Conservation (phyloP, 2,329 filamentous ascomycete genomes). For the Colletotrichum orbiculare region DNA sequence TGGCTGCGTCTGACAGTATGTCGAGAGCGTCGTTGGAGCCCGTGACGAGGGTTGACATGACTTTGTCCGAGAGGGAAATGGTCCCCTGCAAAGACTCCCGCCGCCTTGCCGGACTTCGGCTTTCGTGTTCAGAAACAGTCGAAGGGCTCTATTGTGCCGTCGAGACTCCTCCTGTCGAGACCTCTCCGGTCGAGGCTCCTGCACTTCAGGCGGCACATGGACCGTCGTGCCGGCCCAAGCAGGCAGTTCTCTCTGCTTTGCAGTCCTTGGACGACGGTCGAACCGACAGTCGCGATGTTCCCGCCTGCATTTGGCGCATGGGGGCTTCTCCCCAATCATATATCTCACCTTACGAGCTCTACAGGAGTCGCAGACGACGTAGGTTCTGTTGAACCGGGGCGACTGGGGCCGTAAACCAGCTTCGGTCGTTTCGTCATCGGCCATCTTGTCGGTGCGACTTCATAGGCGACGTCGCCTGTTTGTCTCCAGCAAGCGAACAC, state of each 20-base stretch:
- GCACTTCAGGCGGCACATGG: not conserved
- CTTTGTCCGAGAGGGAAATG: conserved; percentile 7
- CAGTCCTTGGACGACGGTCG: conserved; percentile 21
- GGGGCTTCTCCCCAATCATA: conserved; percentile 33
- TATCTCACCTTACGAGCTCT: conserved; percentile 32
- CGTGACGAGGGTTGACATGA: conserved; percentile 20
- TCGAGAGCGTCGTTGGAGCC: conserved; percentile 24
- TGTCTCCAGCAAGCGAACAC: too few species aligned
- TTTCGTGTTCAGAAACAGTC: not conserved
- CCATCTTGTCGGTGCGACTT: not conserved
- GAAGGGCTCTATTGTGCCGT: not conserved
- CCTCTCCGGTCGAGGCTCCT: not conserved
- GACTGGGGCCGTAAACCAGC: not conserved
- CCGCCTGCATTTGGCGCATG: conserved; percentile 33
- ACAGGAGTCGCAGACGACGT: conserved; percentile 35
- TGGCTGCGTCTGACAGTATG: conserved; percentile 20
- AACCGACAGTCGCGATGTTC: conserved; percentile 35
- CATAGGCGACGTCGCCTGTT: too few species aligned
- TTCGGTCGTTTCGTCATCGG: not conserved
- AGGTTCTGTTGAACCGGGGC: conserved; percentile 22
- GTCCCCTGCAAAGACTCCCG: not conserved
- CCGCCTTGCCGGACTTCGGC: not conserved
- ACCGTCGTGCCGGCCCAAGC: conserved; percentile 1
- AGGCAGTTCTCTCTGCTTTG: conserved; percentile 30
- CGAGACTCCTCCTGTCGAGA: not conserved